Evolutionary conservation across 2,329 filamentous ascomycete genomes (phyloP), one percentile per base, ranked within the genome.

Genomic region (Talaromyces sp.): DNA sequence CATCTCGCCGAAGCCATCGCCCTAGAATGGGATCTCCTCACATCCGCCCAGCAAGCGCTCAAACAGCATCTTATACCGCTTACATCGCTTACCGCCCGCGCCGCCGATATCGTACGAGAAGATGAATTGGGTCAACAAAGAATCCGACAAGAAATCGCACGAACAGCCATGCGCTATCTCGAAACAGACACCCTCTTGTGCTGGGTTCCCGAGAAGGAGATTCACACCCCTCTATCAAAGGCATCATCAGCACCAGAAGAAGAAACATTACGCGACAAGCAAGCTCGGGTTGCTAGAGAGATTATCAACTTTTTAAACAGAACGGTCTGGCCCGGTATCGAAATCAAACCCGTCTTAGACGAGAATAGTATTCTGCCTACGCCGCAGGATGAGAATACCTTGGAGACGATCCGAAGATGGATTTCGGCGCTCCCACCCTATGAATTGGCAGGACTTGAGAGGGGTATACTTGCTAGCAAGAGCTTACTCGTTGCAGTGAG

Each of bases 171-270:
- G 84, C 86, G 90, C 56, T 98, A 98, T 77, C 85, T 99, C 31
- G 89, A 93, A 71, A 98, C 95, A 0, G 95, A 99, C 79, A 93
- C 92, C 0, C 81, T 98, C 41, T 86, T 99, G 1, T 98, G 94
- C 85, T 97, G 93, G 91, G 92, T 87, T 19, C 89, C 89, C 0
- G 83, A 83, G 72, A 79, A 80, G 64, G 79, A 79, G 54, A 70
- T 80, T 66, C 78, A 84, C 74, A 83, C 86, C 47, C 81, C 82
- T 2, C 79, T 82, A 41, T 79, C 87, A 47, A 76, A 81, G 35
- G 79, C 84, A 3, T 77, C 76, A 50, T 82, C 83, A 63, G 82
- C 81, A 4, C 77, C 78, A 63, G 65, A 69, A 11, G 81, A 80
- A 41, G 82, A 87, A 71, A 87, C 85, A 8, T 83, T 99, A 61